Evolutionary conservation across 2,329 filamentous ascomycete species (phyloP), one percentile per base, ranked within the genome.

Genomic region (Penicillium sp.): DNA sequence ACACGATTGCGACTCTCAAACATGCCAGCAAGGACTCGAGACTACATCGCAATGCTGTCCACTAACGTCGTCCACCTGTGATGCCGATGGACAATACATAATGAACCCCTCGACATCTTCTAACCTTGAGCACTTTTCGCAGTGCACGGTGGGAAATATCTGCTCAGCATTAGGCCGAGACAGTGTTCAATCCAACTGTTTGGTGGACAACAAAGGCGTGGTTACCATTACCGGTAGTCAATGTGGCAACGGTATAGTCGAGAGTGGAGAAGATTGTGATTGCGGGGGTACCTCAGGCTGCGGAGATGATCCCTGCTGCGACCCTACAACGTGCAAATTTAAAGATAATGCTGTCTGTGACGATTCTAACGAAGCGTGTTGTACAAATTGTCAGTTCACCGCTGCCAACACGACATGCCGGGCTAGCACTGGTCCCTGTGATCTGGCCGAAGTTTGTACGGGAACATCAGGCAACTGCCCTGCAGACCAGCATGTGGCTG

Each of bases 181-280:
- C 66, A 89, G 86, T 60, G 87, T 96, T 70, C 88, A 89, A 60
- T 85, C 85, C 0, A 74, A 69, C 24, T 99, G 94, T 71, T 78
- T 99, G 45, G 87, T 85, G n/a, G 86, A 90, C 71, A 99, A 99
- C 78, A 85, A 83, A 64, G 86, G 89, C 62, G 85, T 99, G 47
- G 82, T 83, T 30, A 94, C 89, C 26, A 90, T 96, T 64, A 88
- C 86, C 0, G 90, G 88, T 55, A 88, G 87, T 64, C 87, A 92
- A 68, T 99, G 94, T 73, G 94, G 94, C 57, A 99, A 99, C 73
- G 94, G 94, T 54, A 97, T 99, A 62, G 94, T 99, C 51, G 94
- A 97, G 74, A 79, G 83, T 18, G 94, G 91, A 61, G 94, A 99
- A 74, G 89, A 99, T 53, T 99, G 94, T 74, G 94, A 99, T 73